A percentile compares a stretch with the other conserved stretches of the same genome.
Evolutionary conservation across 2,329 filamentous ascomycete genomes (phyloP).

Genomic region (Zasmidium cellare): DNA sequence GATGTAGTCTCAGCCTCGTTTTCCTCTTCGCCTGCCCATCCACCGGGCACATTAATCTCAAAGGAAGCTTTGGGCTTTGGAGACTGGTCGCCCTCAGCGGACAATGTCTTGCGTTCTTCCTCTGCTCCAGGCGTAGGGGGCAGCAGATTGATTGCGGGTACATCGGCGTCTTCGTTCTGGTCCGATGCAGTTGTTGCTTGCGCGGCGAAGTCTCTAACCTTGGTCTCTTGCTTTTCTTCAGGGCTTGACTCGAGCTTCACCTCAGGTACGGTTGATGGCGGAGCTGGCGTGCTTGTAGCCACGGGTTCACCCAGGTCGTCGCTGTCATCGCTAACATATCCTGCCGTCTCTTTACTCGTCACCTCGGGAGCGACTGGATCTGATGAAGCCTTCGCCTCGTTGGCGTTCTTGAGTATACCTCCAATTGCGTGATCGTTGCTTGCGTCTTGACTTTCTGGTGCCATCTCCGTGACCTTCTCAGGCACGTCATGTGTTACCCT

Average conservation of each 20-base stretch:
- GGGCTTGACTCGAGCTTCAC: neutral
- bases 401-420: slow-evolving; percentile 56
- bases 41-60: slow-evolving; percentile 30
- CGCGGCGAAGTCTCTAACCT: neutral
- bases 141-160: slow-evolving; percentile 35
- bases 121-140: slow-evolving; percentile 38
- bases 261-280: slow-evolving; percentile 7
- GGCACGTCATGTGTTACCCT: slow-evolving; percentile 41
- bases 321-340: slow-evolving; percentile 60
- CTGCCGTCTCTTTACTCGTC: slow-evolving; percentile 63
- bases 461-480: slow-evolving; percentile 53
- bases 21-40: slow-evolving; percentile 24
- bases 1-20: slow-evolving; percentile 12
- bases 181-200: neutral
- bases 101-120: slow-evolving; percentile 22
- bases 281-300: slow-evolving; percentile 10
- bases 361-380: slow-evolving; percentile 71
- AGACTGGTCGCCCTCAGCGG: slow-evolving; percentile 8
- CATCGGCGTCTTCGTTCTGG: slow-evolving; percentile 15
- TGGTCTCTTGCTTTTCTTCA: neutral
- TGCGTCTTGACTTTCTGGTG: slow-evolving; percentile 45
- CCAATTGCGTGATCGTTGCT: slow-evolving; percentile 64
- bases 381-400: slow-evolving; percentile 44
- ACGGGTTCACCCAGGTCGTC: slow-evolving; percentile 22
- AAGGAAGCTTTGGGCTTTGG: slow-evolving; percentile 18